Conservation (phyloP, 345 rosid genomes). For the Salix viminalis region DNA sequence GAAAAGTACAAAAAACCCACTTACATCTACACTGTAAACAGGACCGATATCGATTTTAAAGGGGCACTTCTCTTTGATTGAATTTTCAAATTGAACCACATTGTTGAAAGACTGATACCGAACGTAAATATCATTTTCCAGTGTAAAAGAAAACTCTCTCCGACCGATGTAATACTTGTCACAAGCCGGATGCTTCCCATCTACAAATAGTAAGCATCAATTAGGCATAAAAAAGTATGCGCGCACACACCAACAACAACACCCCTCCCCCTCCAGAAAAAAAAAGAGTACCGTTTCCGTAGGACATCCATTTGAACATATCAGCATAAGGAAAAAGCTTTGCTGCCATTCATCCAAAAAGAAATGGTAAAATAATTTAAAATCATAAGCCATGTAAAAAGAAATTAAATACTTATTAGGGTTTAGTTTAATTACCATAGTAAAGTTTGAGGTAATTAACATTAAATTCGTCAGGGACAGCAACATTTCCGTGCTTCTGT, state of each 20-base stretch:
- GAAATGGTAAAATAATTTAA: not conserved
- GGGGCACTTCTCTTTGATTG: conserved; percentile 63
- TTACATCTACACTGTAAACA: conserved; percentile 77
- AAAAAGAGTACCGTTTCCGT: conserved; percentile 71
- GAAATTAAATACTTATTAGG: not conserved
- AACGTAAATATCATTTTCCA: conserved; percentile 65
- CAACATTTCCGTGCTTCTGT: conserved; percentile 22
- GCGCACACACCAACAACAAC: not conserved
- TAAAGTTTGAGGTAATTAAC: conserved; percentile 57
- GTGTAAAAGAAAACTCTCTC: conserved; percentile 85
- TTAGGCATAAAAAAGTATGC: not conserved
- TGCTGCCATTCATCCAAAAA: conserved; percentile 42
- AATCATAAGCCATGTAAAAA: not conserved
- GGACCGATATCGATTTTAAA: conserved; percentile 89
- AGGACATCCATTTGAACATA: conserved; percentile 79
- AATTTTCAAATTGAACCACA: conserved; percentile 50
- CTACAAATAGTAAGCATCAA: conserved; percentile 31
- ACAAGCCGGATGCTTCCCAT: conserved; percentile 93
- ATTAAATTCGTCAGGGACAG: conserved; percentile 47
- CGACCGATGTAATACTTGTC: conserved; percentile 63
- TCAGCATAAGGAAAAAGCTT: conserved; percentile 76
- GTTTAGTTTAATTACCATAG: conserved; percentile 42
- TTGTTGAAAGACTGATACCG: conserved; percentile 73
- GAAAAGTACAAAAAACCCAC: not conserved
- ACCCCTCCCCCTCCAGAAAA: not conserved